Conservation (phyloP, 306 rosid genomes). For the Styphnolobium japonicum region DNA sequence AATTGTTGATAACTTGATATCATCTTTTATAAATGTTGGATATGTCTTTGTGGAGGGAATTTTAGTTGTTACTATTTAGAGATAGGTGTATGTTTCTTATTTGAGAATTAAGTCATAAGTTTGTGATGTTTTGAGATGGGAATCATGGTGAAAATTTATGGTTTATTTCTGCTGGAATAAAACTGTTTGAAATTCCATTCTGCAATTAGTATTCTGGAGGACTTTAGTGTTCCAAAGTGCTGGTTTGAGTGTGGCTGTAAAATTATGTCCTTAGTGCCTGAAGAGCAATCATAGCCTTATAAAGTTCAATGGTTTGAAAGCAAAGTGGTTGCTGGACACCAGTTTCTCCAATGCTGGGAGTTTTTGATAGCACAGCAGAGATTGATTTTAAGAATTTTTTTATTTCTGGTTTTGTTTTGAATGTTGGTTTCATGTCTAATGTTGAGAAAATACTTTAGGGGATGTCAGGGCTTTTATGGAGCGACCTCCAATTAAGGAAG, state of each 20-base stretch:
- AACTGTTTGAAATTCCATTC: not conserved
- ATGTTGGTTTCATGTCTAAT: not conserved
- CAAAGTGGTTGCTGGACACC: not conserved
- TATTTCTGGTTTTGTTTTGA: not conserved
- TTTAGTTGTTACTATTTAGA: not conserved
- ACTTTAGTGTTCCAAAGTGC: not conserved
- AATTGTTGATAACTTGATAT: not conserved
- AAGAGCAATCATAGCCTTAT: not conserved
- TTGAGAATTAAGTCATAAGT: not conserved
- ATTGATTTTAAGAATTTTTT: not conserved
- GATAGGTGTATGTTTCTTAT: not conserved
- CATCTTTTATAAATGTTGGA: not conserved
- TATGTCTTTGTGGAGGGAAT: not conserved
- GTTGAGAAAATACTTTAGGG: not conserved
- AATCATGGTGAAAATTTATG: not conserved
- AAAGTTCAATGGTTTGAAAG: conserved; percentile 10
- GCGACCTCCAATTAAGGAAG: conserved; percentile 4
- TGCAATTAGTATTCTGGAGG: not conserved
- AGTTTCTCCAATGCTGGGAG: not conserved
- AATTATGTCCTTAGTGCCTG: not conserved
- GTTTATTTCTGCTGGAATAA: not conserved
- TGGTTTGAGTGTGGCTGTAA: not conserved
- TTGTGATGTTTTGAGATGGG: conserved; percentile 13
- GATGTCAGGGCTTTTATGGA: not conserved
- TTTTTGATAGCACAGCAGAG: not conserved